Evolutionary conservation across 139 green algal genomes (phyloP).

Genomic region (Haematococcus lacustris): DNA sequence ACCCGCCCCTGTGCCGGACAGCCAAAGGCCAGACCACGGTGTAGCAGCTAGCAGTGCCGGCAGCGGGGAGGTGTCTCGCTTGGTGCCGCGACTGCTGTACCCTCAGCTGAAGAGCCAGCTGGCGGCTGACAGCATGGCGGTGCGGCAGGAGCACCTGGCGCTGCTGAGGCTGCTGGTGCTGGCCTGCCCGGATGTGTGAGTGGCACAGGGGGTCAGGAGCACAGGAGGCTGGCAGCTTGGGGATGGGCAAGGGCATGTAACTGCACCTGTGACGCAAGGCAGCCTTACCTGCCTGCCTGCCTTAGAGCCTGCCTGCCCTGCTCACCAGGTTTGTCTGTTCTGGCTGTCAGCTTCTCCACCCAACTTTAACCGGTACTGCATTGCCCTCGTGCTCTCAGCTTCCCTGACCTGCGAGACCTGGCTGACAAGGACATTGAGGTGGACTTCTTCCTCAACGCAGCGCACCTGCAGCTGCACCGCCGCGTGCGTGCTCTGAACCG

Average conservation of each 20-base stretch:
- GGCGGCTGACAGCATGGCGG: constrained; percentile 32
- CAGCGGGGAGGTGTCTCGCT: neutral
- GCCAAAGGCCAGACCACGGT: no score
- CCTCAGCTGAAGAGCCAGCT: constrained; percentile 47
- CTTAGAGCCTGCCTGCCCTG: no score
- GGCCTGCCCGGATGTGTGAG: constrained; percentile 7
- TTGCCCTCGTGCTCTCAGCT: constrained; percentile 32
- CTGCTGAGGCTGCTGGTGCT: constrained; percentile 51
- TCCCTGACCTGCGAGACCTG: constrained; percentile 51
- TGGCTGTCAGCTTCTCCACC: no score
- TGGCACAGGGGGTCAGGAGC: no score
- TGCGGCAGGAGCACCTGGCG: constrained; percentile 71
- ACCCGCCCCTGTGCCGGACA: no score
- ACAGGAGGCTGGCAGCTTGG: no score
- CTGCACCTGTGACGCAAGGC: no score
- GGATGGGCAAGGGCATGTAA: no score
- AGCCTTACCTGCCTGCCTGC: no score
- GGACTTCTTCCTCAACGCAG: constrained; percentile 76
- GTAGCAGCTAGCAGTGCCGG: neutral
- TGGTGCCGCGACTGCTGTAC: constrained; percentile 47
- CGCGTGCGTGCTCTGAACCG: constrained; percentile 17
- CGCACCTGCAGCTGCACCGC: constrained; percentile 79
- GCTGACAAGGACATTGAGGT: constrained; percentile 38
- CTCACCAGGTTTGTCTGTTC: no score
- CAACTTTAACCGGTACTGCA: no score